Conservation (phyloP, 352 stramenopile species). For the Phytophthora brassicae region DNA sequence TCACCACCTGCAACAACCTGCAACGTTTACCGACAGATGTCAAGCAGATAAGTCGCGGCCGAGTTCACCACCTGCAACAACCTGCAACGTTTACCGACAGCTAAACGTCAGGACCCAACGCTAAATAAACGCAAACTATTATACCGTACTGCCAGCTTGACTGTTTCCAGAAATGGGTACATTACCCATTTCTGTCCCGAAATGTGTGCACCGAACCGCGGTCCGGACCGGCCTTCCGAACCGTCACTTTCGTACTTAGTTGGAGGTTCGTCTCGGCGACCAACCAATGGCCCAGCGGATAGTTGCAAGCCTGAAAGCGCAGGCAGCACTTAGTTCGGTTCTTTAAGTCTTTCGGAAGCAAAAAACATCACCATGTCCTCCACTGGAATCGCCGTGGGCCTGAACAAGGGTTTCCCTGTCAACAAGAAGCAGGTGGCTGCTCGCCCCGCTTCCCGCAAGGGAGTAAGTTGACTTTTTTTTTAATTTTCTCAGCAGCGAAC, state of each 20-base stretch:
- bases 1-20: too few relatives aligned
- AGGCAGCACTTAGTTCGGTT: conserved; percentile 67
- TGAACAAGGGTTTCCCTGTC: conserved; percentile 93
- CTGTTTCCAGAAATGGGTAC: too few relatives aligned
- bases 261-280: conserved; percentile 18
- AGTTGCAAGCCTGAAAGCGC: background rate
- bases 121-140: too few relatives aligned
- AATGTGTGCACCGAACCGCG: background rate
- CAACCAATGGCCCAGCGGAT: conserved; percentile 37
- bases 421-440: conserved; percentile 90
- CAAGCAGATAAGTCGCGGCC: too few relatives aligned
- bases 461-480: conserved; percentile 75
- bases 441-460: conserved; percentile 85
- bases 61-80: too few relatives aligned
- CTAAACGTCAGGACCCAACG: too few relatives aligned
- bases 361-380: conserved; percentile 85
- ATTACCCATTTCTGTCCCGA: background rate
- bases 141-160: too few relatives aligned
- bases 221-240: conserved; percentile 27
- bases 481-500: background rate
- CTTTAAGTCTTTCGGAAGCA: conserved; percentile 88
- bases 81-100: too few relatives aligned
- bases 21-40: too few relatives aligned
- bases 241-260: conserved; percentile 27
- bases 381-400: conserved; percentile 90